Evolutionary conservation across 768 basidiomycete genomes (phyloP).

Genomic region (Amanita pseudoporphyria): DNA sequence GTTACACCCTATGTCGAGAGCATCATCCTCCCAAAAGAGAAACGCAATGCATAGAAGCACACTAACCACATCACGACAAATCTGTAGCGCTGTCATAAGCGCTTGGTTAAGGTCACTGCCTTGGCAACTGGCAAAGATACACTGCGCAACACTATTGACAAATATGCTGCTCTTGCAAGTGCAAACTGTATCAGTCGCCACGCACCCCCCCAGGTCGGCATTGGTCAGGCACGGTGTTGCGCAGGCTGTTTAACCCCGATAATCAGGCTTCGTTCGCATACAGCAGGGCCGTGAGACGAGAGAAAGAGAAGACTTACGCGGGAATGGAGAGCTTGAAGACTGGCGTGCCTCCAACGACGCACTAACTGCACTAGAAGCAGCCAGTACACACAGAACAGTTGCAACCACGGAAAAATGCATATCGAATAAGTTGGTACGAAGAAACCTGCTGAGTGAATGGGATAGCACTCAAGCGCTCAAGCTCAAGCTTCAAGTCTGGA

Average conservation of each 20-base stretch:
- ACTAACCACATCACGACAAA: slow-evolving; percentile 44
- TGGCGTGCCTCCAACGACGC: slow-evolving; percentile 27
- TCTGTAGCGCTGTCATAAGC: slow-evolving; percentile 27
- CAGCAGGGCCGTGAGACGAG: neutral
- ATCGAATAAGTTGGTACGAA: too few relatives aligned
- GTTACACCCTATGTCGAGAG: slow-evolving; percentile 49
- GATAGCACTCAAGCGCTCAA: too few relatives aligned
- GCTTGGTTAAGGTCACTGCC: slow-evolving; percentile 35
- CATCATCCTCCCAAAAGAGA: too few relatives aligned
- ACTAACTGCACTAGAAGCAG: slow-evolving; percentile 27
- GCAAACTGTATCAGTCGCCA: slow-evolving; percentile 41
- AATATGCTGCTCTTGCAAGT: slow-evolving; percentile 42
- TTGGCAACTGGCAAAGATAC: slow-evolving; percentile 38
- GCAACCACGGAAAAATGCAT: slow-evolving; percentile 57
- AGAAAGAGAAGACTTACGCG: slow-evolving; percentile 20
- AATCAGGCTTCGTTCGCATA: too few relatives aligned
- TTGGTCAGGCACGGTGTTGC: slow-evolving; percentile 35
- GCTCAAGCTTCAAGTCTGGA: too few relatives aligned
- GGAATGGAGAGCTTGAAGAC: slow-evolving; percentile 17
- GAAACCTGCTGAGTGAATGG: too few relatives aligned
- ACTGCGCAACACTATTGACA: slow-evolving; percentile 33
- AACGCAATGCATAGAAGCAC: neutral
- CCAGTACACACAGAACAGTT: slow-evolving; percentile 29
- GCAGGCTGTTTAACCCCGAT: slow-evolving; percentile 32
- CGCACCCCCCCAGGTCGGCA: slow-evolving; percentile 39